These are phyloP conservation scores for Besnoitia besnoiti DNA, from an alignment of 169 alveolate species.

Conservation along the genomic window DNA sequence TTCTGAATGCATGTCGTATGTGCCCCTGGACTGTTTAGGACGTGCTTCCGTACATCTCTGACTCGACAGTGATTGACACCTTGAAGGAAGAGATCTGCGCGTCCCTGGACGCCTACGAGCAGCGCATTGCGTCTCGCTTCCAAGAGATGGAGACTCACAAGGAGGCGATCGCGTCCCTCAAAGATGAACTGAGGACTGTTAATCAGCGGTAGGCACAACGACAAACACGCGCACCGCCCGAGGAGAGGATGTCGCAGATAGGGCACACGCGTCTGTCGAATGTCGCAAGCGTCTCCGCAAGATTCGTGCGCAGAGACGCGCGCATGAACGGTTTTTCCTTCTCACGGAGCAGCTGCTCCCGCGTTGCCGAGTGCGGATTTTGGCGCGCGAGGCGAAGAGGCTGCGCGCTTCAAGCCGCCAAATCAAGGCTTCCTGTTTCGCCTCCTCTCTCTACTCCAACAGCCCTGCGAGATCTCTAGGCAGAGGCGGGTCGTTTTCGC, in stretches of 20 bases:
- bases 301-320: background rate
- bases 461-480: too few species aligned
- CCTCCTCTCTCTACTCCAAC: too few species aligned
- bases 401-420: too few species aligned
- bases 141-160: constrained; percentile 32
- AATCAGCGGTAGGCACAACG: constrained; percentile 31
- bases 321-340: background rate
- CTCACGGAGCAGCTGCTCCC: too few species aligned
- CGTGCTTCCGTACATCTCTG: constrained; percentile 43
- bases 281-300: background rate
- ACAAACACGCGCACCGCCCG: too few species aligned
- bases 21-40: constrained; percentile 2
- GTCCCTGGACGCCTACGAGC: constrained; percentile 50
- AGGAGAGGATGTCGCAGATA: too few species aligned
- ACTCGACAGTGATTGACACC: constrained; percentile 26
- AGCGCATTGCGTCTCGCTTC: constrained; percentile 19
- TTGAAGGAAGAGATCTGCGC: constrained; percentile 35
- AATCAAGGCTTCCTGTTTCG: too few species aligned
- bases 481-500: too few species aligned
- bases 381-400: too few species aligned
- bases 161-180: background rate
- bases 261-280: background rate
- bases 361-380: too few species aligned
- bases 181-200: background rate
- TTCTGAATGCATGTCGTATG: too few species aligned